Base-by-base conservation (phyloP, 139 green algal genomes). In the Coelastrella sp. region DNA sequence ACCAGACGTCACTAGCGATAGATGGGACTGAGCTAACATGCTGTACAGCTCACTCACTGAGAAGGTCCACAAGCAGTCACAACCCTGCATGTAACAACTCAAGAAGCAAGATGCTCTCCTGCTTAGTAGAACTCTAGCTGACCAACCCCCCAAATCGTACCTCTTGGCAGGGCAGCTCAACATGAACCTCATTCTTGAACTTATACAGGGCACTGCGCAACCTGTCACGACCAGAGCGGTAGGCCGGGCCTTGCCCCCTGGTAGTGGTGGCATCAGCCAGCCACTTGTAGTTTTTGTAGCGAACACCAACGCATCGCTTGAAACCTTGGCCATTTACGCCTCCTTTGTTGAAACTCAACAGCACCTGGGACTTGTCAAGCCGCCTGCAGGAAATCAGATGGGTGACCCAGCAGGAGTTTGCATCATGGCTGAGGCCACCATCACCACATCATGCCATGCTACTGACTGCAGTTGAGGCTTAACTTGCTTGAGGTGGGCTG, bases 221-320 rank as follows among this genome's bases (percentile, higher is more conserved):
- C 6, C 34, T 8, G 0, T 30, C 27, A 0, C 25, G 3, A 9
- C 43, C 45, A 50, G 64, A 3, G 3, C 15, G 51, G 13, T 37
- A 50, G 32, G 23, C 63, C 21, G 23, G 32, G 8, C 75, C 75
- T 21, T 13, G 23, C 0, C 75, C 75, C 19, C 50, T 21, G 8
- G 75, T 83, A 4, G 40, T 7, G 5, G 27, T 21, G 3, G 53
- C 75, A 69, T 83, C 53, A 25, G 75, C 48, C 75, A 83, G 53
- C 75, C 75, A 83, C 51, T 83, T 83, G 32, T 72, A 72, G 35
- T 83, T 23, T 23, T 72, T 71, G 53, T 83, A 83, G 17, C 75
- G 51, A 51, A 83, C 75, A 51, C 51, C 75, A 38, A 83, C 35
- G 53, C 75, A 83, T 17, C 75, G 75, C 51, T 69, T 68, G 75